These are phyloP conservation scores for Chenopodium suecicum DNA, from an alignment of 148 eudicot genomes.

Conservation along the genomic window DNA sequence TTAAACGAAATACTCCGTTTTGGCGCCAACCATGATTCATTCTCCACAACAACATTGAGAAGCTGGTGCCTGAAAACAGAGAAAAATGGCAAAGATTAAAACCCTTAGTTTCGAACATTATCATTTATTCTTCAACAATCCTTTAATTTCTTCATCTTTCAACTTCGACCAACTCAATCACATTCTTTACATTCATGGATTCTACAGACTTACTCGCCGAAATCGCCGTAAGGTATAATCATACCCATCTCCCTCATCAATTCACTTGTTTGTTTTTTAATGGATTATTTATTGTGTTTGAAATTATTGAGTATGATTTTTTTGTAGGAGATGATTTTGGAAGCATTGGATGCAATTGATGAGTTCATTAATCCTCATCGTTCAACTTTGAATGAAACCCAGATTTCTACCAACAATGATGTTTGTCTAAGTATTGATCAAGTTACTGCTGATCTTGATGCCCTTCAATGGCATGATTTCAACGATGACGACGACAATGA, in stretches of 20 bases:
- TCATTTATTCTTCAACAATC: not conserved
- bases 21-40: too few species aligned
- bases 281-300: not conserved
- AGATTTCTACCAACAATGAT: not conserved
- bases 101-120: not conserved
- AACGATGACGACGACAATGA: too few species aligned
- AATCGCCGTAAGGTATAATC: not conserved
- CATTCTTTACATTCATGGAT: not conserved
- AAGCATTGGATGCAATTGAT: slow-evolving; percentile 10
- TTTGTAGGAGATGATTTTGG: not conserved
- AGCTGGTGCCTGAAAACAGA: too few species aligned
- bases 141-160: not conserved
- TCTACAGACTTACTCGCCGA: not conserved
- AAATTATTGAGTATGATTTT: too few species aligned
- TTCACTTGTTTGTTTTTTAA: too few species aligned
- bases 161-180: not conserved
- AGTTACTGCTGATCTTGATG: slow-evolving; percentile 23
- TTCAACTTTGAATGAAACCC: slow-evolving; percentile 4
- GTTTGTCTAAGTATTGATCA: not conserved
- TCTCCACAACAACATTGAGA: too few species aligned
- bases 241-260: too few species aligned
- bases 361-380: not conserved
- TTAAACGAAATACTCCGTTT: too few species aligned
- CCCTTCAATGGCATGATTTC: slow-evolving; percentile 19
- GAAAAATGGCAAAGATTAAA: not conserved